Base-by-base conservation (phyloP, 2,329 filamentous ascomycete genomes). In the Mycosphaerella sp. region DNA sequence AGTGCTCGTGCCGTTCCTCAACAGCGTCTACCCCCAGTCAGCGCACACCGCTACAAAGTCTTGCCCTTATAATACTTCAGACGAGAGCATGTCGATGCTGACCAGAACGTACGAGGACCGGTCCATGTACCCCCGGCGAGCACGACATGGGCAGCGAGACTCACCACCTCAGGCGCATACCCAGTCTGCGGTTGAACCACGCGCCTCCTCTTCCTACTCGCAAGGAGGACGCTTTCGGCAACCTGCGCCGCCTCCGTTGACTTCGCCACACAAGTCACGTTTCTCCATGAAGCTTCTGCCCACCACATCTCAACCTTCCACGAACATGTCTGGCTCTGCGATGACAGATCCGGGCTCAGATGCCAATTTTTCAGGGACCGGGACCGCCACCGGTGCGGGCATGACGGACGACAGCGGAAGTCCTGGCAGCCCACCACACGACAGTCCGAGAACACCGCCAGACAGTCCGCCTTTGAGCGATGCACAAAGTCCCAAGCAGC, bases 1-100 rank as follows among this genome's bases (percentile, higher is more conserved):
- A 3, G 87, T 97, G 0, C 76, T 97, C 45, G 84, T 95, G 0
- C 90, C 91, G 0, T 98, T 97, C 66, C 77, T 97, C 48, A 91
- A 95, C 69, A 79, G 76, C 56, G 72, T 77, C 42, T 75, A 75
- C 53, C 71, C 74, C 1, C 73, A 76, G 40, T 71, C 73, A 28
- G 73, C 78, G n/a, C 61, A 67, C 37, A 70, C 74, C 41, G 67
- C 64, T 40, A 58, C 68, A 36, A 65, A 67, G 40, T 59, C 69
- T 61, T 67, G 71, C 66, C 56, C 69, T 57, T 66, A 73, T 67
- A 64, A 76, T 65, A 60, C 70, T 62, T 60, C 71, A 64, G 56
- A 59, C 12, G 63, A 65, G 16, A 61, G 53, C 51, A 45, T 62
- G 7, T 52, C 56, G 18, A 53, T 58, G 44, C 46, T 58, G 21